Base-by-base conservation (phyloP, 129 eudicot species). In the Artemisia argyi region DNA sequence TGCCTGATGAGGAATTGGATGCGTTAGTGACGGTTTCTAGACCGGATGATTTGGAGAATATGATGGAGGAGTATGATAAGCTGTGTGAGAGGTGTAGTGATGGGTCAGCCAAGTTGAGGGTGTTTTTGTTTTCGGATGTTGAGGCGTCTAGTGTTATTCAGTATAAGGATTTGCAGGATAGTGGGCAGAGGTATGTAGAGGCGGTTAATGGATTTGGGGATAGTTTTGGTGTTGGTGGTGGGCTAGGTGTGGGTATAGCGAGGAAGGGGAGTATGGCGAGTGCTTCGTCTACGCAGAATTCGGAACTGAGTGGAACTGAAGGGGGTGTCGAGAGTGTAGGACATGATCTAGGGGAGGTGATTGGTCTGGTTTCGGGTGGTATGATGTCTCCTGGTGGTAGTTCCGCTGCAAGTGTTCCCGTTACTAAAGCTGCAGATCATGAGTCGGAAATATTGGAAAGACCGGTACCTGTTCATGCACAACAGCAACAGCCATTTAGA, bases 51-150 rank as follows among this genome's bases (percentile, higher is more conserved):
- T 82, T 93, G 52, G 95, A 83, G 59, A 89, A 89, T 77, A 87
- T 93, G 98, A 87, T 93, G 96, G 98, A 93, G 19, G 98, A 93
- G 73, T 89, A 87, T 77, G 91, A 89, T 57, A 93, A 93, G 77
- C 47, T 93, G 73, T 42, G 74, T 20, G 96, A 89, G 73, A 85
- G 90, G 79, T 79, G 87, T 55, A 26, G 87, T 0, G 95, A 92
- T 67, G 91, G 89, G 56, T 89, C 96, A 0, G 84, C 87, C 52
- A 93, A 93, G 81, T 68, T 93, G 49, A 82, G 96, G 81, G 81
- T 93, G 46, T 93, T 89, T 56, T 78, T 93, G 81, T 89, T 90
- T 82, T 73, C 89, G 7, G 97, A 90, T 56, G 76, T 83, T 19
- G 96, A 85, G 14, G 83, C 88, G 19, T 42, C 90, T 11, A 81